Evolutionary conservation across 2,329 filamentous ascomycete species (phyloP), one percentile per base, ranked within the genome.

Genomic region (Claviceps pazoutovae): DNA sequence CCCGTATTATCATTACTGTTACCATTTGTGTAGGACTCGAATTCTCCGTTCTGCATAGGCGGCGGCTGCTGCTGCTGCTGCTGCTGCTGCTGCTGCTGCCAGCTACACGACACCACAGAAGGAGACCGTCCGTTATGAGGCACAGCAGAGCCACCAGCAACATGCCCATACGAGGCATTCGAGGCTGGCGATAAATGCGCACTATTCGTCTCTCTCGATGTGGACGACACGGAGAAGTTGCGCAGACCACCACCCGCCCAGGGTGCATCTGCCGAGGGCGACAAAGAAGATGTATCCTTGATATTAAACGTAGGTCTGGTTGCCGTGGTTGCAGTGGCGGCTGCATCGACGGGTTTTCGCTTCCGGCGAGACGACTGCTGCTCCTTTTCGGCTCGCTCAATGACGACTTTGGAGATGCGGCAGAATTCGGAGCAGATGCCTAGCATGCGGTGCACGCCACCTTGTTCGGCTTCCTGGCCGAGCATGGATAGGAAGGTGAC

Each of bases 401-500:
- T 82, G 8, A 95, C 88, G 3, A 89, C 82, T 62, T 84, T 88
- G 38, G 89, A 89, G 57, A 98, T 96, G 53, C 93, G 82, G 66
- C 95, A 90, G 60, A 98, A 98, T 62, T 98, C 93, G n/a, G 87
- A 81, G 66, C 91, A 97, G 1, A 97, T 84, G 23, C 84, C 85
- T 17, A 96, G 78, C 88, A 97, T 97, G 48, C 93, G 86, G 64
- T 88, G 88, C 5, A 97, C 88, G 60, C 88, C 90, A 43, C 89
- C 87, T 53, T 90, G 93, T 53, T 89, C 86, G 56, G 90, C 87
- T 60, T 97, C 91, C 38, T 85, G 80, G n/a, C 86, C 86, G 13
- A 98, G 76, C 68, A 88, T 90, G 3, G 86, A 88, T 37, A 98
- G 70, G 67, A 97, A 98, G 44, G 83, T 89, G 51, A 97, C 90